Percentiles rank a stretch among this genome's conserved stretches.
phyloP scores from a whole-genome alignment of 106 monocot species.

The Phalaenopsis equestris region DNA sequence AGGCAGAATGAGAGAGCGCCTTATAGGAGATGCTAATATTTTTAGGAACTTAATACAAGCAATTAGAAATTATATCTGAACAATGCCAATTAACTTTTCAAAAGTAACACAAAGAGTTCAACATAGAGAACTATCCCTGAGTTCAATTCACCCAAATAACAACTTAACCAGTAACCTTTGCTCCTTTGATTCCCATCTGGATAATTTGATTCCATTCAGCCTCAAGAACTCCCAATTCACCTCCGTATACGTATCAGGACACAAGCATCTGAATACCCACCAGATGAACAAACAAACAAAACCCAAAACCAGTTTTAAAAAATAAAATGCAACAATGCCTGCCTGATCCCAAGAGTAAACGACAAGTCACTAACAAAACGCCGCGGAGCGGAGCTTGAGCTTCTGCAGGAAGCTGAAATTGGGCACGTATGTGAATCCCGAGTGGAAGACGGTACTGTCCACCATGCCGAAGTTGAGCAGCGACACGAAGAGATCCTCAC shows the following conservation, averaged over 20 bases:
- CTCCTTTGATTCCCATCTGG: slow-evolving; percentile 23
- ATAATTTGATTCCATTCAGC: slow-evolving; percentile 16
- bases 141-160: neutral
- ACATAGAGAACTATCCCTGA: neutral
- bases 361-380: slow-evolving; percentile 25
- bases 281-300: neutral
- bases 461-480: slow-evolving; percentile 65
- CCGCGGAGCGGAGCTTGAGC: slow-evolving; percentile 45
- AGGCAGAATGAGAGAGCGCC: neutral
- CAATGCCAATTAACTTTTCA: neutral
- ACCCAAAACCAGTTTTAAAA: neutral
- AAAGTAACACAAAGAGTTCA: neutral
- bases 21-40: neutral
- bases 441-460: slow-evolving; percentile 45
- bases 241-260: slow-evolving; percentile 19
- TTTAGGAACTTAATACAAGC: neutral
- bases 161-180: slow-evolving; percentile 13
- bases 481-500: slow-evolving; percentile 29
- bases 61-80: neutral
- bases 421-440: slow-evolving; percentile 39
- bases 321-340: neutral
- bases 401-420: slow-evolving; percentile 46
- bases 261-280: slow-evolving; percentile 11
- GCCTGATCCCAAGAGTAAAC: neutral
- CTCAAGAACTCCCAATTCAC: slow-evolving; percentile 14